Conservation (phyloP, 805 yeast species). For the Millerago galiae region DNA sequence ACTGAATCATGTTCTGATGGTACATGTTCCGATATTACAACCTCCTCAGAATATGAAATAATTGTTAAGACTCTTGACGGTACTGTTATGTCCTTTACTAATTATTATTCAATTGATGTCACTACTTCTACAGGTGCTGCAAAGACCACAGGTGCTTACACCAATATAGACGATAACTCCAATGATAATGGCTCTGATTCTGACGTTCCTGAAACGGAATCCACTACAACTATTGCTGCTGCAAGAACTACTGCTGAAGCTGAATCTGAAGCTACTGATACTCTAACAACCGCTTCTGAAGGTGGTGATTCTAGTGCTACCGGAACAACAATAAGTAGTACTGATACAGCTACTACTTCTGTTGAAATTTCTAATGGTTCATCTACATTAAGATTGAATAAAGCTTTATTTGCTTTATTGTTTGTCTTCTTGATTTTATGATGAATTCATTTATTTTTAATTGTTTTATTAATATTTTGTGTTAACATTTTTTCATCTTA, state of each 20-base stretch:
- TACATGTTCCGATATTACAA: constrained; percentile 1
- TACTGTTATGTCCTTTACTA: constrained; percentile 3
- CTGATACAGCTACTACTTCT: no score
- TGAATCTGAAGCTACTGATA: no score
- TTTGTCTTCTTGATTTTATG: background rate
- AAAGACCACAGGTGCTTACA: background rate
- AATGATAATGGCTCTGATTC: background rate
- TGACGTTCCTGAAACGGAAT: background rate
- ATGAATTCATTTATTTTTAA: no score
- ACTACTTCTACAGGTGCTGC: background rate
- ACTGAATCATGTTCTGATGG: constrained; percentile 1
- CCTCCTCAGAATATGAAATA: constrained; percentile 3
- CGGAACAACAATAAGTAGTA: no score
- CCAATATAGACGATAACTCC: background rate
- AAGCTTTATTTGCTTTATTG: background rate
- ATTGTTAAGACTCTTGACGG: constrained; percentile 4
- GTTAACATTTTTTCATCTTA: background rate
- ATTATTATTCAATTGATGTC: background rate
- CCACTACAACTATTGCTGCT: background rate
- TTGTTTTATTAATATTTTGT: background rate
- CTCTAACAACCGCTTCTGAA: background rate
- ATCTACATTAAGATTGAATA: constrained; percentile 1
- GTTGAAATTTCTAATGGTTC: constrained; percentile 1
- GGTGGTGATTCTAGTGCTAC: background rate
- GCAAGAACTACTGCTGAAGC: background rate